Conservation (phyloP, 495 filamentous ascomycete species). For the Tuber indicum region DNA sequence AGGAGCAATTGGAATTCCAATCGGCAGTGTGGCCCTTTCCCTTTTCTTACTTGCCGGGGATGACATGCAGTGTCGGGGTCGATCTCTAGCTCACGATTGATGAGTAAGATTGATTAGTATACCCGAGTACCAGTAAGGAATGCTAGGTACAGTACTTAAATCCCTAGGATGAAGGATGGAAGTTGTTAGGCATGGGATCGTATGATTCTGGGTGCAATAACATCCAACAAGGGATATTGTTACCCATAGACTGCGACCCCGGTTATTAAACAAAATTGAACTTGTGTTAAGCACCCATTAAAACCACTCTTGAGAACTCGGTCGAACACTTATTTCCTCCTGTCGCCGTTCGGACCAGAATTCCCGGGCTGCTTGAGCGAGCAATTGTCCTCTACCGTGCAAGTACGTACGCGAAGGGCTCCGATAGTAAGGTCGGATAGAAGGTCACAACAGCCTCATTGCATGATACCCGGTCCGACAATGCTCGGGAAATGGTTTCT, state of each 20-base stretch:
- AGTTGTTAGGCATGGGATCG: neutral
- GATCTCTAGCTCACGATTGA: neutral
- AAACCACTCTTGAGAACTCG: too few relatives aligned
- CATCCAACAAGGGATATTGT: neutral
- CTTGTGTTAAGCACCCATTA: neutral
- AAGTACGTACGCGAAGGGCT: neutral
- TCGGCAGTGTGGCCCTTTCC: too few relatives aligned
- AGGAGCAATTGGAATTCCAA: too few relatives aligned
- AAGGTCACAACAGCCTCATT: neutral
- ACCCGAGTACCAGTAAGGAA: too few relatives aligned
- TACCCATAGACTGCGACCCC: neutral
- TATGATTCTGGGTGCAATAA: neutral
- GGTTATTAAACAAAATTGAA: neutral
- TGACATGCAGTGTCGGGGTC: too few relatives aligned
- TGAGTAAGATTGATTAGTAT: conserved; percentile 1
- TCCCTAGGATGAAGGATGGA: neutral
- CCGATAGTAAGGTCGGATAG: neutral
- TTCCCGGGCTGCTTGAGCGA: neutral
- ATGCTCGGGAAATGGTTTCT: neutral
- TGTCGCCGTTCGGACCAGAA: neutral
- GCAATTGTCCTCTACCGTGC: neutral
- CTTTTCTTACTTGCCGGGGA: too few relatives aligned
- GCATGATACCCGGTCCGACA: neutral
- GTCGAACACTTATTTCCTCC: neutral
- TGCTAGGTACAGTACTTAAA: neutral